These are phyloP conservation scores for Telfairia occidentalis DNA, from an alignment of 331 rosid species.

Conservation along the genomic window DNA sequence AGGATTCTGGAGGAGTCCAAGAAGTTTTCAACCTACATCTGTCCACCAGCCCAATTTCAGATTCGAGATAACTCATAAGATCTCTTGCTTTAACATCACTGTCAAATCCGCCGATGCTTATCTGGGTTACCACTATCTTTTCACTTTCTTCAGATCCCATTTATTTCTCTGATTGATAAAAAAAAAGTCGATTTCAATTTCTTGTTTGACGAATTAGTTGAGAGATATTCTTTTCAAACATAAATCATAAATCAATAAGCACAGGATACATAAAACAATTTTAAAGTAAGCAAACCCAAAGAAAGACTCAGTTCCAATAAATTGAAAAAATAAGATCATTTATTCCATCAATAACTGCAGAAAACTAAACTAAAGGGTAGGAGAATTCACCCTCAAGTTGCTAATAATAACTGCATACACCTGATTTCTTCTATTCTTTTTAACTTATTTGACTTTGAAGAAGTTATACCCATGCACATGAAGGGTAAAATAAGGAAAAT, in stretches of 20 bases:
- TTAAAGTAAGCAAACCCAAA: not conserved
- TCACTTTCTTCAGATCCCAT: conserved; percentile 41
- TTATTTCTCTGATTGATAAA: conserved; percentile 1
- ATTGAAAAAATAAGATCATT: not conserved
- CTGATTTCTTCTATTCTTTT: not conserved
- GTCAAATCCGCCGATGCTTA: conserved; percentile 78
- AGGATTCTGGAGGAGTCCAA: conserved; percentile 71
- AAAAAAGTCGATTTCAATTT: not conserved
- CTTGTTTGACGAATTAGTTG: not conserved
- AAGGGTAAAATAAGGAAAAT: not conserved
- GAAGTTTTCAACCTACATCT: conserved; percentile 86
- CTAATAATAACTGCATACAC: not conserved
- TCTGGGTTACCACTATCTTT: conserved; percentile 50
- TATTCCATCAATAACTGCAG: not conserved
- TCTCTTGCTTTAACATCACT: conserved; percentile 45
- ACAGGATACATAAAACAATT: not conserved
- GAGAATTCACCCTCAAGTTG: conserved; percentile 1
- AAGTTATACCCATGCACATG: not conserved
- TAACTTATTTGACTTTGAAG: not conserved
- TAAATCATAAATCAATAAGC: not conserved
- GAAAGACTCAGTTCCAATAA: not conserved
- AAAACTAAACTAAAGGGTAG: not conserved
- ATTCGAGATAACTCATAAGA: conserved; percentile 44
- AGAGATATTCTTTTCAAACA: not conserved
- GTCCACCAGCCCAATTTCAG: conserved; percentile 48